These are phyloP conservation scores for Fennellomyces sp. DNA, from an alignment of 371 early-diverging fungal genomes.

Conservation along the genomic window DNA sequence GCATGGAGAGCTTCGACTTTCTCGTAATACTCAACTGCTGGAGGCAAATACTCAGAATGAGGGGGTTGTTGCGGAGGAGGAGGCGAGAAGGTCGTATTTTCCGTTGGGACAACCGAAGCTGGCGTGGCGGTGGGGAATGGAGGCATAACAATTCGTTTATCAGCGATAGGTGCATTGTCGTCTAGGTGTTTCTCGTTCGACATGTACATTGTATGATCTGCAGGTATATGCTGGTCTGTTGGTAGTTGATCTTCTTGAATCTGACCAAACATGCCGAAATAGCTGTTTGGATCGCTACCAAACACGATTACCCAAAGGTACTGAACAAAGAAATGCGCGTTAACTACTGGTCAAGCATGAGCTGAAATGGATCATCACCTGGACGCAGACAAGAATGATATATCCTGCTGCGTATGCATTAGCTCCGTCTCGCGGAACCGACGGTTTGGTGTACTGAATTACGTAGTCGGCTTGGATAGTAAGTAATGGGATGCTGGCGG, in stretches of 20 bases:
- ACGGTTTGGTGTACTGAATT: slow-evolving; percentile 27
- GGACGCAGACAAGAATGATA: slow-evolving; percentile 31
- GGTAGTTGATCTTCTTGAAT: background rate
- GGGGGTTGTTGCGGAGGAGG: background rate
- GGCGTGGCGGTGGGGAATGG: background rate
- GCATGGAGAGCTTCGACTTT: slow-evolving; percentile 26
- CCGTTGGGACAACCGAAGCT: background rate
- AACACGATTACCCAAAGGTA: slow-evolving; percentile 41
- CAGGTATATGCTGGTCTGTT: background rate
- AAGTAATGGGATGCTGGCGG: slow-evolving; percentile 43
- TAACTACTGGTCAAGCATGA: background rate
- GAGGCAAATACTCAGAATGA: slow-evolving; percentile 2
- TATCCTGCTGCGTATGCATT: slow-evolving; percentile 42
- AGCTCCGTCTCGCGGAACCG: slow-evolving; percentile 24
- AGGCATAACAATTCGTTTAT: slow-evolving; percentile 6
- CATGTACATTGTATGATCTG: background rate
- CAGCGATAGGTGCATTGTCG: background rate
- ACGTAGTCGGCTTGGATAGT: slow-evolving; percentile 48
- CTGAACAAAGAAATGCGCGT: slow-evolving; percentile 4
- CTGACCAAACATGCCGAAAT: slow-evolving; percentile 34
- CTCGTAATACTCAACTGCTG: slow-evolving; percentile 12
- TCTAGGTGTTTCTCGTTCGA: slow-evolving; percentile 9
- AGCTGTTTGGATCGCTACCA: slow-evolving; percentile 36
- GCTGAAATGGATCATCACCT: slow-evolving; percentile 29
- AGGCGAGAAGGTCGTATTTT: background rate